Conservation (phyloP, 73 alveolate genomes). For the Durusdinium trenchii region DNA sequence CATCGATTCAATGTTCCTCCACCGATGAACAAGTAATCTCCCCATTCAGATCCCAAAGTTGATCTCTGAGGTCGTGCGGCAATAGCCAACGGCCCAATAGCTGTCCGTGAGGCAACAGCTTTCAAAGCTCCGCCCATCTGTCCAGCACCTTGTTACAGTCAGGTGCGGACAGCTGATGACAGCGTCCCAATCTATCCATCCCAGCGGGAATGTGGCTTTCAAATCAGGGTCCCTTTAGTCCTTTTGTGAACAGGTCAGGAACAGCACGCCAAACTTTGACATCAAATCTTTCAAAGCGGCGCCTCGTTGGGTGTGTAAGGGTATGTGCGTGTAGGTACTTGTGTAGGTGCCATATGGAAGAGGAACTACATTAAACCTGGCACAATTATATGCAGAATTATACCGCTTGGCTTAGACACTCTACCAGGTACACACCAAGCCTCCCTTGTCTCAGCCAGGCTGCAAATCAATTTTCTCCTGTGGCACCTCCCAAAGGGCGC, state of each 20-base stretch:
- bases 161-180: neutral
- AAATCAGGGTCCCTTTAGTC: neutral
- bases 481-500: neutral
- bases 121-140: neutral
- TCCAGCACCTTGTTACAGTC: neutral
- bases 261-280: no score
- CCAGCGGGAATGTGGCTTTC: neutral
- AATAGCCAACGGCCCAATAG: neutral
- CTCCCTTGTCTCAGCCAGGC: neutral
- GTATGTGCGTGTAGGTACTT: neutral
- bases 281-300: no score
- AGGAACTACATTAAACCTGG: neutral
- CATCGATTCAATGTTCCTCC: neutral
- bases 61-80: no score
- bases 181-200: neutral
- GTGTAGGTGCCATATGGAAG: neutral
- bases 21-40: neutral
- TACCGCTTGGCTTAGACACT: neutral
- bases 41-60: neutral
- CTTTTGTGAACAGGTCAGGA: no score
- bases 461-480: neutral
- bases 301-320: neutral
- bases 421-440: neutral
- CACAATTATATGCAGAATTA: neutral
- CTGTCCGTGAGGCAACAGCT: slow-evolving; percentile 9